A percentile compares a stretch with the other conserved stretches of the same genome.
Conservation (phyloP, 805 yeast genomes). For the Starmerella floris region DNA sequence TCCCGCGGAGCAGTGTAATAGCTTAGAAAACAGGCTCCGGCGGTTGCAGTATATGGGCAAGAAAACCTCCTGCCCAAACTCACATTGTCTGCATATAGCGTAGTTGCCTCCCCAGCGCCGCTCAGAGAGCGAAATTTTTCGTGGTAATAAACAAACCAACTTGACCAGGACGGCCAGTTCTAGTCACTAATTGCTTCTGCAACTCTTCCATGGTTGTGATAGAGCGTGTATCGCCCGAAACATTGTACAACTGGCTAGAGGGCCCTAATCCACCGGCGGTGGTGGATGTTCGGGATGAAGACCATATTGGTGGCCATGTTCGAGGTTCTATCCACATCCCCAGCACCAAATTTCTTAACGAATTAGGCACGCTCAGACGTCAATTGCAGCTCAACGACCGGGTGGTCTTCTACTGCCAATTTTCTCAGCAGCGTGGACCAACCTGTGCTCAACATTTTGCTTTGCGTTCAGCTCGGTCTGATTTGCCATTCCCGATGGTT, state of each 20-base stretch:
- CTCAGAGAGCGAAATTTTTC: too few relatives aligned
- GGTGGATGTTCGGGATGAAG: constrained; percentile 78
- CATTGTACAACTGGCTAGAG: constrained; percentile 24
- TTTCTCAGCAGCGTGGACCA: constrained; percentile 88
- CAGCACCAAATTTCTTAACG: constrained; percentile 33
- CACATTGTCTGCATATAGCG: too few relatives aligned
- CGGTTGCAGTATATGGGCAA: too few relatives aligned
- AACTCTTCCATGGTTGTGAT: not conserved
- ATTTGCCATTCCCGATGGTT: constrained; percentile 32
- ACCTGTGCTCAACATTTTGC: constrained; percentile 44
- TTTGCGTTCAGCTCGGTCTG: not conserved
- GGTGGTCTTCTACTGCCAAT: constrained; percentile 80
- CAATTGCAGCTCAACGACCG: constrained; percentile 32
- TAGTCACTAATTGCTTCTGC: too few relatives aligned
- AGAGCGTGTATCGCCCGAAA: constrained; percentile 19
- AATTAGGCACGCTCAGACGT: constrained; percentile 31
- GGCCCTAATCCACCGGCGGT: constrained; percentile 30
- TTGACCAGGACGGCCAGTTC: too few relatives aligned
- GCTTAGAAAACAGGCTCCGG: too few relatives aligned
- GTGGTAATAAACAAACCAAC: too few relatives aligned
- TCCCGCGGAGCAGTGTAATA: too few relatives aligned
- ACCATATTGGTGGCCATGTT: constrained; percentile 66
- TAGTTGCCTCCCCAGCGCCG: too few relatives aligned
- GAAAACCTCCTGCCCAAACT: too few relatives aligned
- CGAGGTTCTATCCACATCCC: constrained; percentile 44